Evolutionary conservation across 305 asterid species (phyloP), one percentile per base, ranked within the genome.

Genomic region (Solanum hybrid): DNA sequence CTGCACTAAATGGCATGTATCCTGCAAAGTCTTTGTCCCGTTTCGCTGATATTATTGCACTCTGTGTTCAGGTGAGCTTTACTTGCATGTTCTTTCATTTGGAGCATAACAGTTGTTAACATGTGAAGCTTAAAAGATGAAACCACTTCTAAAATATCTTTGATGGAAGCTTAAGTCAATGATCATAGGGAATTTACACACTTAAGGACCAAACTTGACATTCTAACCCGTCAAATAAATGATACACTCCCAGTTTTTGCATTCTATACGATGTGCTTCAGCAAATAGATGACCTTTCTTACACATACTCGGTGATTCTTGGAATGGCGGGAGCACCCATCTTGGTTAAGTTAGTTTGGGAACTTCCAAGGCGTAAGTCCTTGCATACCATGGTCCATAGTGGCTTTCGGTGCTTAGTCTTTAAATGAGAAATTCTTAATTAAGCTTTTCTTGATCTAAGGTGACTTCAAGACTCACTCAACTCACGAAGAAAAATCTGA

Each of bases 11-110:
- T 91, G 99, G 99, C 93, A 96, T 97, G 99, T 97, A 97, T 87
- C 98, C 99, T 80, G 99, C 98, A 24, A 97, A 97, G 94, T 97
- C 99, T 68, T 92, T 97, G 92, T 96, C 98, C 92, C 99, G 99
- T 38, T 97, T 97, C 81, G 99, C 99, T 29, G 99, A 97, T 89
- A 90, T 97, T 88, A 95, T 97, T 83, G 99, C 99, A 37, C 93
- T 96, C 15, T 97, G 99, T 89, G 98, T 97, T 93, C 99, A 97
- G 99, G 99, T 97, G 90, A 93, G 89, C 73, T 89, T 90, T 91
- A 32, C 33, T 33, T 77, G 34, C 29, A 75, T 45, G 76, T 22
- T 36, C 76, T 84, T 84, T 51, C 76, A 84, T 87, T 86, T 87
- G 65, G 22, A 10, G 36, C 79, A 38, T 41, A 82, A 8, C 8